Evolutionary conservation across 2,329 filamentous ascomycete species (phyloP).

Genomic region (Penicillium sp.): DNA sequence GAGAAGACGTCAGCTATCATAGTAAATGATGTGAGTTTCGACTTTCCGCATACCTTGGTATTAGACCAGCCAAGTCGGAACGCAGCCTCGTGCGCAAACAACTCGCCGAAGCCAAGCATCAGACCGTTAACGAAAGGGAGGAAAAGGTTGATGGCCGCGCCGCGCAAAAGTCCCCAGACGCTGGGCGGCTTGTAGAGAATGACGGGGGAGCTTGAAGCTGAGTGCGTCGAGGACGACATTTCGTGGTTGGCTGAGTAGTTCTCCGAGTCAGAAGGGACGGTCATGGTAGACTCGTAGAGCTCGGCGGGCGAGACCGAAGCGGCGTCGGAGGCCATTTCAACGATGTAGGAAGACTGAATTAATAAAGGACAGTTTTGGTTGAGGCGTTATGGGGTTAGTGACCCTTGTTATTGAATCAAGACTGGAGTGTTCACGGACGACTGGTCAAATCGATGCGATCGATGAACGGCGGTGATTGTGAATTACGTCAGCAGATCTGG

Average conservation of each 20-base stretch:
- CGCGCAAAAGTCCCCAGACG: conserved; percentile 79
- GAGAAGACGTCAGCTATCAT: not conserved
- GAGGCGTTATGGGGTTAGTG: not conserved
- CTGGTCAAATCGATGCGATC: conserved; percentile 3
- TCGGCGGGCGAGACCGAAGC: conserved; percentile 34
- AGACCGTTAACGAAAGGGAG: conserved; percentile 95
- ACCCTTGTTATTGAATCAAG: not conserved
- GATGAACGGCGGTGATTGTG: not conserved
- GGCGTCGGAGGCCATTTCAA: conserved; percentile 36
- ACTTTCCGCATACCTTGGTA: conserved; percentile 71
- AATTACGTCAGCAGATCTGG: conserved; percentile 9
- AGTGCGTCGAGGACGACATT: conserved; percentile 34
- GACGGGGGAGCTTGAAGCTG: conserved; percentile 41
- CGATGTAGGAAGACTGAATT: not conserved
- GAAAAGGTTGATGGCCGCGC: conserved; percentile 92
- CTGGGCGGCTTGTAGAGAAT: conserved; percentile 84
- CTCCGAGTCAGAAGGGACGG: conserved; percentile 52
- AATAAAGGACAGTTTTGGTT: not conserved
- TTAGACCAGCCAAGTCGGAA: conserved; percentile 91
- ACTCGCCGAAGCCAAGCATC: conserved; percentile 96
- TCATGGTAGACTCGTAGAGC: conserved; percentile 47
- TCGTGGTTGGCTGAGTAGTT: conserved; percentile 48
- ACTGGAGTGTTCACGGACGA: not conserved
- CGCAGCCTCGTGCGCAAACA: conserved; percentile 94
- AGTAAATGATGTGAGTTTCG: not conserved